These are phyloP conservation scores for Striga asiatica DNA, from an alignment of 257 asterid species.

Conservation along the genomic window DNA sequence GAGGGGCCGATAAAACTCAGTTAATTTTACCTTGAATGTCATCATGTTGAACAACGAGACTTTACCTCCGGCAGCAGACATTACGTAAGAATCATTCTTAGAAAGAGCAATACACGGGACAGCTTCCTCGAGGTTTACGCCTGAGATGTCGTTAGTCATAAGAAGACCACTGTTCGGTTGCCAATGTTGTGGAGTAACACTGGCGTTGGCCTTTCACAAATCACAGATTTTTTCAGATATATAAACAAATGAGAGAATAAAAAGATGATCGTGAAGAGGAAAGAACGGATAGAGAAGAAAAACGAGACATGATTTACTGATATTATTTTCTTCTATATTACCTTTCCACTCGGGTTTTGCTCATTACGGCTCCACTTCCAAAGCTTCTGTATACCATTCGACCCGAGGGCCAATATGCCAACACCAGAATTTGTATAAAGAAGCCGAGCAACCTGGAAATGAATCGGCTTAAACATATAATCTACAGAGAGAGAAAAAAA, in stretches of 20 bases:
- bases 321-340: constrained; percentile 13
- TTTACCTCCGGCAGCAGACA: constrained; percentile 84
- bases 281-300: no score
- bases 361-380: constrained; percentile 95
- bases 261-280: neutral
- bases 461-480: constrained; percentile 16
- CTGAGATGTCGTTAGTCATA: constrained; percentile 56
- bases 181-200: constrained; percentile 60
- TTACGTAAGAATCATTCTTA: constrained; percentile 71
- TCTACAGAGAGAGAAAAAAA: constrained; percentile 7
- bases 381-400: constrained; percentile 80
- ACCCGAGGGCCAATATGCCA: constrained; percentile 81
- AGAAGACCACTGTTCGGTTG: constrained; percentile 72
- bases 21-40: constrained; percentile 60
- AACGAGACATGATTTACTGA: neutral
- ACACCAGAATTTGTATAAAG: constrained; percentile 88
- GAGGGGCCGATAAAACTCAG: neutral
- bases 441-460: constrained; percentile 81
- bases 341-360: constrained; percentile 86
- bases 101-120: constrained; percentile 84
- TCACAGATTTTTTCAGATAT: constrained; percentile 14
- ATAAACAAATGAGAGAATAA: neutral
- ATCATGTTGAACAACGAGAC: constrained; percentile 74
- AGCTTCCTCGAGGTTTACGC: constrained; percentile 74
- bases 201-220: constrained; percentile 62